Evolutionary conservation across 352 stramenopile species (phyloP).

Genomic region (Globisporangium nodosum): DNA sequence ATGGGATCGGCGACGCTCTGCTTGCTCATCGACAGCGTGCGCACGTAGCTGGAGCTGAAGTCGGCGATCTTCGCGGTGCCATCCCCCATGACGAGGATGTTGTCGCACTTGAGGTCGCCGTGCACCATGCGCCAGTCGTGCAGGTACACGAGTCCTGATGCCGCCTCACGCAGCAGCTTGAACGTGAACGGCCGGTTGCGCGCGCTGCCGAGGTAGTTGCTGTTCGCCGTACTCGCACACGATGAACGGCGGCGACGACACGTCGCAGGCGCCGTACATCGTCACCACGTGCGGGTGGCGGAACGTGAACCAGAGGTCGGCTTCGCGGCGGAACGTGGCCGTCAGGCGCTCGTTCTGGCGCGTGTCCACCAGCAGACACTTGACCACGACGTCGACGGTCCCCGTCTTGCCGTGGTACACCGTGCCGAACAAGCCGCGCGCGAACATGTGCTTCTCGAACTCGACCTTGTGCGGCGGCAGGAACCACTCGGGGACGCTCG

Average conservation of each 20-base stretch:
- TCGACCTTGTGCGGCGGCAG: constrained; percentile 1
- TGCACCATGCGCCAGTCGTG: constrained; percentile 47
- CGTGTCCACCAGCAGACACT: constrained; percentile 5
- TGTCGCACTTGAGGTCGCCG: constrained; percentile 73
- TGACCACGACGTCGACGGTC: constrained; percentile 3
- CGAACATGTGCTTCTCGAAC: neutral
- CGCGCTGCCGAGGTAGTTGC: neutral
- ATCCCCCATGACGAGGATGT: constrained; percentile 15
- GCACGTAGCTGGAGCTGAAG: constrained; percentile 4
- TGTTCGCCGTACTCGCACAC: constrained; percentile 2
- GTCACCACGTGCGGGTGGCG: constrained; percentile 11
- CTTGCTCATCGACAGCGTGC: neutral
- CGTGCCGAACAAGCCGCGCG: constrained; percentile 1
- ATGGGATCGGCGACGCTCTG: neutral
- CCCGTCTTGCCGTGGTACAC: neutral
- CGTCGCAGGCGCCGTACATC: constrained; percentile 14
- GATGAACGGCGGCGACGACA: constrained; percentile 5
- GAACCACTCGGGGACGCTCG: neutral
- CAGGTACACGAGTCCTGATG: constrained; percentile 35
- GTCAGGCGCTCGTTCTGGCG: neutral
- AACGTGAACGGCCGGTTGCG: neutral
- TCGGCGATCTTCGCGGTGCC: constrained; percentile 1
- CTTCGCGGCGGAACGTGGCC: neutral
- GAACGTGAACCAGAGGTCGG: constrained; percentile 9
- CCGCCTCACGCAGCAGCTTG: constrained; percentile 4